These are phyloP conservation scores for Colletotrichum sp. DNA, from an alignment of 2,329 filamentous ascomycete species.

Conservation along the genomic window DNA sequence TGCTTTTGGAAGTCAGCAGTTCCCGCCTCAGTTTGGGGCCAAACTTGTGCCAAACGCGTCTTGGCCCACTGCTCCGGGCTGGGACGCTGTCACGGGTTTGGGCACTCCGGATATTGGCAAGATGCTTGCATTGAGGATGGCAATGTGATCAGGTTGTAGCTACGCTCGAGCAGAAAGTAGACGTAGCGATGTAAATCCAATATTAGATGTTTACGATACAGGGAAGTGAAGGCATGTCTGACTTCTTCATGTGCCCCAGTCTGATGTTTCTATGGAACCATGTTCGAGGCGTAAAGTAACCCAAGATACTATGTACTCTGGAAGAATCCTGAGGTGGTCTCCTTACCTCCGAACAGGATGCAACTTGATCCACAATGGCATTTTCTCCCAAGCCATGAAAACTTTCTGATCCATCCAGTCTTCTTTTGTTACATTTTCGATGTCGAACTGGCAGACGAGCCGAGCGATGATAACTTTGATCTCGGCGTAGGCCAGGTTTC, in stretches of 20 bases:
- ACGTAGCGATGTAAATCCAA: neutral
- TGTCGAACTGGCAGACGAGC: conserved; percentile 51
- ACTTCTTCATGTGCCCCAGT: neutral
- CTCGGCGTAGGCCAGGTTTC: conserved; percentile 52
- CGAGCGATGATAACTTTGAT: conserved; percentile 51
- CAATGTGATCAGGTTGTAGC: neutral
- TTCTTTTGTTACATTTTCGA: conserved; percentile 38
- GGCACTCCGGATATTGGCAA: conserved; percentile 50
- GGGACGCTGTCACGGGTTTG: conserved; percentile 44
- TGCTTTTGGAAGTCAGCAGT: neutral
- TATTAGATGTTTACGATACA: neutral
- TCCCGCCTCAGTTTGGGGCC: conserved; percentile 25
- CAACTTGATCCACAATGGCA: neutral
- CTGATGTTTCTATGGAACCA: neutral
- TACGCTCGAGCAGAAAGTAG: neutral
- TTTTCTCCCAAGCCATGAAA: neutral
- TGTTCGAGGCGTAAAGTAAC: neutral
- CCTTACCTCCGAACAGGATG: neutral
- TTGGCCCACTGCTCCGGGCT: conserved; percentile 34
- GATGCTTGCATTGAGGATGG: conserved; percentile 25
- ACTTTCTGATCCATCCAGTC: conserved; percentile 36
- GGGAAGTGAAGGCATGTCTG: neutral
- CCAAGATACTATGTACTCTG: neutral
- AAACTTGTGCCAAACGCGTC: conserved; percentile 31
- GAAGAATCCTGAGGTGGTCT: neutral